Evolutionary conservation across 129 eudicot species (phyloP).

Genomic region (Silybum marianum): DNA sequence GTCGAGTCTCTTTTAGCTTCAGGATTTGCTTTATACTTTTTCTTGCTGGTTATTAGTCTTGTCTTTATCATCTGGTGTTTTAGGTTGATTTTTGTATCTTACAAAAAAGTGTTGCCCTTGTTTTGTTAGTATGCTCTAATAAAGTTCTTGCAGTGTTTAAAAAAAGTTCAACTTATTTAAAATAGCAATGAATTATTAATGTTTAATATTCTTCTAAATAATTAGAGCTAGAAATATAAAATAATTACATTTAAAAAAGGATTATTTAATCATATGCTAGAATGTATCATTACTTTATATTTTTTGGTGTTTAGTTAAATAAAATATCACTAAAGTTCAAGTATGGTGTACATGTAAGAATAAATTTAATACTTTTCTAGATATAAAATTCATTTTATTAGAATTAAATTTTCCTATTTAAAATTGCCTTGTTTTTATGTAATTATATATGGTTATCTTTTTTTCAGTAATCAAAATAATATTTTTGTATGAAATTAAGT

Average conservation of each 20-base stretch:
- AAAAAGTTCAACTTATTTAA: neutral
- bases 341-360: neutral
- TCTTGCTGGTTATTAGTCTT: too few relatives aligned
- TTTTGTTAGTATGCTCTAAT: too few relatives aligned
- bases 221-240: neutral
- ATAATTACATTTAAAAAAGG: neutral
- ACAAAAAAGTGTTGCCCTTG: too few relatives aligned
- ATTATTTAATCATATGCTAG: neutral
- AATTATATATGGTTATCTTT: neutral
- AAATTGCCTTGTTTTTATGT: neutral
- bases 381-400: neutral
- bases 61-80: too few relatives aligned
- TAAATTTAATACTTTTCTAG: too few relatives aligned
- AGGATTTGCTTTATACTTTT: too few relatives aligned
- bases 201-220: neutral
- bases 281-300: neutral
- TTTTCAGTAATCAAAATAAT: neutral
- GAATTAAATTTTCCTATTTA: neutral
- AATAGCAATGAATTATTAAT: neutral
- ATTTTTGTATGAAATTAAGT: neutral
- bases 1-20: too few relatives aligned
- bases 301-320: neutral
- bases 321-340: neutral
- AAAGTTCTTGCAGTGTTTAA: too few relatives aligned
- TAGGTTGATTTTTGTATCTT: too few relatives aligned